Evolutionary conservation across 257 asterid genomes (phyloP), one percentile per base, ranked within the genome.

Genomic region (Nyctanthes arbortristis): DNA sequence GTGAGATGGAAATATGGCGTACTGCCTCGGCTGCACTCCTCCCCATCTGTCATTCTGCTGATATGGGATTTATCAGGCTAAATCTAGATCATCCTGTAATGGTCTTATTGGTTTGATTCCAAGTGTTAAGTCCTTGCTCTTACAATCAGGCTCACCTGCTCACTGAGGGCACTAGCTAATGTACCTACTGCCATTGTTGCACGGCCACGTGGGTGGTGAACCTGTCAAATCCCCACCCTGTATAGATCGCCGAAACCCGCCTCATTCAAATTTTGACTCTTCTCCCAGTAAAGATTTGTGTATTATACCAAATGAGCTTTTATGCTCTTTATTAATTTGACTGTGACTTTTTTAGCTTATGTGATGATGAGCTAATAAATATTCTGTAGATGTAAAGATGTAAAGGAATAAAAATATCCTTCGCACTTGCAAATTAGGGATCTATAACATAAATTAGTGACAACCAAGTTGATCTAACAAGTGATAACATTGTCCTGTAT

Each of bases 381-480:
- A 13, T 40, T 40, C 22, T 22, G 2, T 40, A 22, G 52, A 40
- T 40, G 6, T n/a, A n/a, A n/a, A n/a, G n/a, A n/a, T n/a, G n/a
- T 8, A 40, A 40, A 16, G 52, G 20, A 40, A 40, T 40, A 14
- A 22, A 40, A 40, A 14, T 16, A 13, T 22, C n/a, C 54, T 16
- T 43, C 9, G 7, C 30, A 49, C 18, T 8, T 30, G 49, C 45
- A 32, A 61, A 61, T 33, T 61, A n/a, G 28, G 9, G 0, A 34
- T 61, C 66, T 32, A 31, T 60, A 7, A 24, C 40, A 60, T n/a
- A n/a, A n/a, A n/a, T 71, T 22, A 22, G 18, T 32, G 63, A 64
- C 68, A 31, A 57, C 37, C 71, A 30, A 67, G 49, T 59, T 59
- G 25, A 36, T 43, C n/a, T 47, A 28, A 40, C 65, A n/a, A n/a